Base-by-base conservation (phyloP, 148 eudicot species). In the Simmondsia chinensis region DNA sequence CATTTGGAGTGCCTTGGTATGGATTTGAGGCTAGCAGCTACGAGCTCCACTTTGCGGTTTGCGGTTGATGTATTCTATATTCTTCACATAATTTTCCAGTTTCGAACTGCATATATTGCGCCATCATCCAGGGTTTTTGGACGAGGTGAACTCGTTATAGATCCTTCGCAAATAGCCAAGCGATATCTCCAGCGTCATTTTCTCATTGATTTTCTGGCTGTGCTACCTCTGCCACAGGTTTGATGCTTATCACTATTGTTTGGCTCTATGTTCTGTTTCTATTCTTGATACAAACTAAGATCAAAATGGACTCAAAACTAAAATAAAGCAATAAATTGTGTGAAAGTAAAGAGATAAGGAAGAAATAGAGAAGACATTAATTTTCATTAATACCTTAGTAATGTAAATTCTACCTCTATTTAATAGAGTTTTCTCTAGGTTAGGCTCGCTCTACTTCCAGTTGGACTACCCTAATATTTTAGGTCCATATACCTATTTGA, bases 121-220 rank as follows among this genome's bases (percentile, higher is more conserved):
- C 99, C 97, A 23, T 91, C 99, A 24, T 91, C 97, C 53, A 66
- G 97, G 28, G 97, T 89, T 35, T 89, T 89, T 72, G 97, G 97
- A 43, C 73, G 97, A 33, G 97, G 99, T 60, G 99, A 91, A 77
- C 99, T 91, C 59, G 99, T 91, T 12, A 91, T 91, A 41, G 88
- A 85, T 72, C 69, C 94, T 36, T 46, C 60, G 43, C 72, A 91
- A 57, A 91, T 91, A 38, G 99, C 99, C 13, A 76, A 76, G 60
- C 72, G 88, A 26, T 91, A 91, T 64, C 56, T 91, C 30, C 57
- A 55, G 52, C 72, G 69, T 63, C 68, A 79, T 66, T 91, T 91
- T 43, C 74, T 82, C 57, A 62, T 91, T 9, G 99, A 91, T 70
- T 66, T 91, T 14, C 73, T 91, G 33, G 74, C 95, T 6, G 72